Percentiles rank a stretch among this genome's conserved stretches.
phyloP scores from a whole-genome alignment of 1,284 basidiomycete genomes.

The Ustilago loliicola region DNA sequence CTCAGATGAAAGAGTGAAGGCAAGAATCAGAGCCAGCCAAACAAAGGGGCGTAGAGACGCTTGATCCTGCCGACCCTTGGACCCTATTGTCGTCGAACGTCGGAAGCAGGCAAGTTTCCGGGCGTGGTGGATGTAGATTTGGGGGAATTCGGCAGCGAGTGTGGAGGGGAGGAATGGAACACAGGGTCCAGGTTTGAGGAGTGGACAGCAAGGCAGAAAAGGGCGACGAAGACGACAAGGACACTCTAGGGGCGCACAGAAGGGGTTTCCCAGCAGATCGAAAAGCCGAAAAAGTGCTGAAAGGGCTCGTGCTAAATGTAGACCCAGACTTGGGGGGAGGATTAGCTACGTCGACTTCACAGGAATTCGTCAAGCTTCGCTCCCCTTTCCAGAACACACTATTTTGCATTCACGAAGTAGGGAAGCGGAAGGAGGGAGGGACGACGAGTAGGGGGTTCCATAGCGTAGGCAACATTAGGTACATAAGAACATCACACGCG shows the following conservation, averaged over 20 bases:
- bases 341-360: too few relatives aligned
- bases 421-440: too few relatives aligned
- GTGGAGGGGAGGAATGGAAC: background rate
- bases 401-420: too few relatives aligned
- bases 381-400: too few relatives aligned
- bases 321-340: background rate
- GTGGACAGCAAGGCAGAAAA: background rate
- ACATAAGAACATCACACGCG: too few relatives aligned
- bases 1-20: background rate
- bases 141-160: background rate
- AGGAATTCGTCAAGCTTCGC: too few relatives aligned
- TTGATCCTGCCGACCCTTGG: background rate
- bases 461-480: too few relatives aligned
- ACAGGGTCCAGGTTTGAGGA: background rate
- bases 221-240: background rate
- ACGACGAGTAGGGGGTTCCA: too few relatives aligned
- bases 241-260: background rate
- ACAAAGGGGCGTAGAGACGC: background rate
- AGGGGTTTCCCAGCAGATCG: background rate
- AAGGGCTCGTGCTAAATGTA: background rate
- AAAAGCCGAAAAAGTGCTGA: constrained; percentile 3
- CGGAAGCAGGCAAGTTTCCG: background rate
- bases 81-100: background rate
- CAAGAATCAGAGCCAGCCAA: background rate
- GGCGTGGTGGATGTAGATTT: background rate